Evolutionary conservation across 2,329 filamentous ascomycete genomes (phyloP).

Genomic region (Trichophyton benhamiae): DNA sequence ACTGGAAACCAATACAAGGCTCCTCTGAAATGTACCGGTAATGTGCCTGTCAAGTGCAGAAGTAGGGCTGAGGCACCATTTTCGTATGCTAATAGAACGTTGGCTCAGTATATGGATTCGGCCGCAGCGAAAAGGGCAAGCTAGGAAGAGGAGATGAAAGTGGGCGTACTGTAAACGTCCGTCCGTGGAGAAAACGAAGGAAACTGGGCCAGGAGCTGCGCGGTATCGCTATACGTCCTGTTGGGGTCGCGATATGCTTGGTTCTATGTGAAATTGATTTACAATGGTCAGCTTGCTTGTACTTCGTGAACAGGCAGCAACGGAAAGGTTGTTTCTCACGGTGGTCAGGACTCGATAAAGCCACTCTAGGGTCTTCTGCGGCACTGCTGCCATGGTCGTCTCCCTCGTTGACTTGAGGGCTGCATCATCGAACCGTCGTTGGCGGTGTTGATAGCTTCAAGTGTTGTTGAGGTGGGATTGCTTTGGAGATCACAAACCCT

Average conservation of each 20-base stretch:
- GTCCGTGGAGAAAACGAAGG: conserved; percentile 73
- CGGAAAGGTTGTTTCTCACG: conserved; percentile 34
- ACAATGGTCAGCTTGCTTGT: conserved; percentile 7
- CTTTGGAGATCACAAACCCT: neutral
- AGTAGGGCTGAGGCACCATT: conserved; percentile 78
- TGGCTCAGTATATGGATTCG: neutral
- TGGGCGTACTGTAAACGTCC: conserved; percentile 86
- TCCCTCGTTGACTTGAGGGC: neutral
- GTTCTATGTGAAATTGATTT: conserved; percentile 22
- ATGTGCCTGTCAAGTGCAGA: conserved; percentile 70
- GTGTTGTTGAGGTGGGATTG: neutral
- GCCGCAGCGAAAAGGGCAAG: neutral
- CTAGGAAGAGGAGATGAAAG: neutral
- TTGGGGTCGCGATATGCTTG: conserved; percentile 92
- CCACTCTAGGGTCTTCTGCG: conserved; percentile 87
- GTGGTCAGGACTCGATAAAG: conserved; percentile 80
- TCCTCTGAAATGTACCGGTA: conserved; percentile 85
- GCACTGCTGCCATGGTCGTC: conserved; percentile 47
- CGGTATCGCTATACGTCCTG: conserved; percentile 83
- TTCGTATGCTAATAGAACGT: conserved; percentile 56
- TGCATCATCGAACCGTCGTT: neutral
- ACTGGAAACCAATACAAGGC: conserved; percentile 83
- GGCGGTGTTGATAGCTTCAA: neutral
- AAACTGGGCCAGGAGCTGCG: conserved; percentile 65
- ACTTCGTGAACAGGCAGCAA: neutral